Evolutionary conservation across 495 filamentous ascomycete species (phyloP).

Genomic region (Penicillium alfredii): DNA sequence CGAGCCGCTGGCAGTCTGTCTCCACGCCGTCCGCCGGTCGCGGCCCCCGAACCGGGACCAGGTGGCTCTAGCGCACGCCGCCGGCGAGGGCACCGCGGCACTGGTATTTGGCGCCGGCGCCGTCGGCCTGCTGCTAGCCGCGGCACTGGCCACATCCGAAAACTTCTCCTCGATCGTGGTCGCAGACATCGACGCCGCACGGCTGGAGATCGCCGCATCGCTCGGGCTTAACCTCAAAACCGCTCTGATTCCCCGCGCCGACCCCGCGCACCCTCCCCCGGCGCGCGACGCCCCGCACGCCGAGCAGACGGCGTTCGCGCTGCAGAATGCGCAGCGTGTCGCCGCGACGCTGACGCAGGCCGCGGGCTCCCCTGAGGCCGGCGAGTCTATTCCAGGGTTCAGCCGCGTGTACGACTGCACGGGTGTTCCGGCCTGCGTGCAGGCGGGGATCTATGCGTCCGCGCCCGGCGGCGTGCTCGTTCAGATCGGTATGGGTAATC

Average conservation of each 20-base stretch:
- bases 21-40: constrained; percentile 66
- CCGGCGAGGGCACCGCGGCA: constrained; percentile 43
- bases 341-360: constrained; percentile 35
- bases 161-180: constrained; percentile 69
- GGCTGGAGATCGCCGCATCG: constrained; percentile 64
- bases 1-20: constrained; percentile 73
- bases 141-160: constrained; percentile 51
- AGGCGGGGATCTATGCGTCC: constrained; percentile 79
- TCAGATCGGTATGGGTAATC: constrained; percentile 91
- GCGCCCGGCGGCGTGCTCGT: constrained; percentile 74
- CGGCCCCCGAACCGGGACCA: constrained; percentile 39
- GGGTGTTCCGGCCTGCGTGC: constrained; percentile 78
- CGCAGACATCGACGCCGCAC: constrained; percentile 70
- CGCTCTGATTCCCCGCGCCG: constrained; percentile 51
- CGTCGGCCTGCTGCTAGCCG: constrained; percentile 69
- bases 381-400: constrained; percentile 46
- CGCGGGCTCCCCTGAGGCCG: constrained; percentile 39
- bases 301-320: constrained; percentile 36
- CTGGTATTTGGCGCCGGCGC: constrained; percentile 78
- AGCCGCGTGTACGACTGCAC: constrained; percentile 87
- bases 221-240: constrained; percentile 62
- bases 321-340: constrained; percentile 37
- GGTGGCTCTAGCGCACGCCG: constrained; percentile 13
- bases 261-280: constrained; percentile 27
- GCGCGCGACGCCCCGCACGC: constrained; percentile 34